These are phyloP conservation scores for Phellopilus nigrolimitatus DNA, from an alignment of 1,284 basidiomycete genomes.

Conservation along the genomic window DNA sequence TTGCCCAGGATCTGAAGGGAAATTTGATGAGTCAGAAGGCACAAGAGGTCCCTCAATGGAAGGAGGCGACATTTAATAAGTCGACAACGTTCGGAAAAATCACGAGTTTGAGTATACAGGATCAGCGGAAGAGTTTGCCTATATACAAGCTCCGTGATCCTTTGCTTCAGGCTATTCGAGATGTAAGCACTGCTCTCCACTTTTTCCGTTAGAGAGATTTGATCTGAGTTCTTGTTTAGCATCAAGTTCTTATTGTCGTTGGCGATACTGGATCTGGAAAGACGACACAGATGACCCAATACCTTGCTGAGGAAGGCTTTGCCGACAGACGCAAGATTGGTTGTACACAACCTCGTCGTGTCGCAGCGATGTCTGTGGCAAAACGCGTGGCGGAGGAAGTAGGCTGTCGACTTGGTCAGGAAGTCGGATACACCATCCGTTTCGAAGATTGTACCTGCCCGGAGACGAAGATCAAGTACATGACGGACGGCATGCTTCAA, in stretches of 20 bases:
- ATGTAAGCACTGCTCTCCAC: conserved; percentile 55
- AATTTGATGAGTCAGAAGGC: conserved; percentile 80
- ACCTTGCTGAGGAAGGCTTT: conserved; percentile 85
- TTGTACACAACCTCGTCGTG: conserved; percentile 97
- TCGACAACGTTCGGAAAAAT: conserved; percentile 95
- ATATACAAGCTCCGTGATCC: conserved; percentile 96
- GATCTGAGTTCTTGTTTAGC: conserved; percentile 45
- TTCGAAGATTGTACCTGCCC: conserved; percentile 99
- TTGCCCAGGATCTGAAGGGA: conserved; percentile 91
- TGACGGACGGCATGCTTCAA: conserved; percentile 99
- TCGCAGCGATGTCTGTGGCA: conserved; percentile 98
- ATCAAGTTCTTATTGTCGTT: conserved; percentile 92
- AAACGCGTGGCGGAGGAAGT: conserved; percentile 98
- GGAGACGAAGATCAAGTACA: conserved; percentile 99
- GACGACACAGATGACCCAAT: conserved; percentile 93
- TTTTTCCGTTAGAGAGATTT: conserved; percentile 7
- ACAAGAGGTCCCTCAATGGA: conserved; percentile 86
- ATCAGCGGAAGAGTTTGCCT: conserved; percentile 87
- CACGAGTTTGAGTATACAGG: conserved; percentile 87
- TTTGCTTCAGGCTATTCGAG: conserved; percentile 85
- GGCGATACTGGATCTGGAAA: conserved; percentile 94
- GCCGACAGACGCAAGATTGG: conserved; percentile 88
- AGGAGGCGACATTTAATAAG: conserved; percentile 91
- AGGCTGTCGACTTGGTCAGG: conserved; percentile 92
- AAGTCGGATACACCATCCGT: conserved; percentile 98